Evolutionary conservation across 2,329 filamentous ascomycete genomes (phyloP).

Genomic region (Stromatinia cepivora): DNA sequence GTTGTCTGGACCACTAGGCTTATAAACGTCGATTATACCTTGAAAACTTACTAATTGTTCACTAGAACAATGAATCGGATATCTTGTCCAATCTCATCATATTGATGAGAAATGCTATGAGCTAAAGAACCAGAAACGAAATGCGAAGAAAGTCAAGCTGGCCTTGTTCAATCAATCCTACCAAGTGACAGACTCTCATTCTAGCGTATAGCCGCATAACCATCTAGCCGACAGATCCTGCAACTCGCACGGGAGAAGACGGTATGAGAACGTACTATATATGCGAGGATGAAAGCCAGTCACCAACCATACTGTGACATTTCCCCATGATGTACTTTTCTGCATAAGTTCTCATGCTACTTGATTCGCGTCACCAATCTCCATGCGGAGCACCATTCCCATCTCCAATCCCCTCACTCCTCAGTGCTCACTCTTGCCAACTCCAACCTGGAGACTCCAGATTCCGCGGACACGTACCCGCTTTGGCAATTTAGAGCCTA

Average conservation of each 20-base stretch:
- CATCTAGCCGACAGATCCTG: background rate
- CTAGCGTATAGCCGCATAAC: background rate
- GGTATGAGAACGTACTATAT: background rate
- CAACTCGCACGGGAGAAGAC: background rate
- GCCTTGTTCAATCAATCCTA: background rate
- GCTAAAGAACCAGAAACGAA: background rate
- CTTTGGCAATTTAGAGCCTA: background rate
- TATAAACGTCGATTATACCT: background rate
- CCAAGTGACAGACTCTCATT: background rate
- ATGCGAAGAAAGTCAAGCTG: background rate
- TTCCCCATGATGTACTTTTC: background rate
- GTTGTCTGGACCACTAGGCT: background rate
- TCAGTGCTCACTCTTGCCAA: too few relatives aligned
- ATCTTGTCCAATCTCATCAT: background rate
- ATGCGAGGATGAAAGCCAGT: background rate
- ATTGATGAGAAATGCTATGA: background rate
- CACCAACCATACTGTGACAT: background rate
- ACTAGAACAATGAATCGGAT: background rate
- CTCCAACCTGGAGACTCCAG: constrained; percentile 13
- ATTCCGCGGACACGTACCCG: background rate
- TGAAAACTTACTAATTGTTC: background rate
- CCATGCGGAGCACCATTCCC: background rate
- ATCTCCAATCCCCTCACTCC: background rate
- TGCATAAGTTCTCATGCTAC: background rate
- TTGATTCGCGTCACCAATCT: background rate